Evolutionary conservation across 163 green algal genomes (phyloP), one percentile per base, ranked within the genome.

Genomic region (Scenedesmus sp.): DNA sequence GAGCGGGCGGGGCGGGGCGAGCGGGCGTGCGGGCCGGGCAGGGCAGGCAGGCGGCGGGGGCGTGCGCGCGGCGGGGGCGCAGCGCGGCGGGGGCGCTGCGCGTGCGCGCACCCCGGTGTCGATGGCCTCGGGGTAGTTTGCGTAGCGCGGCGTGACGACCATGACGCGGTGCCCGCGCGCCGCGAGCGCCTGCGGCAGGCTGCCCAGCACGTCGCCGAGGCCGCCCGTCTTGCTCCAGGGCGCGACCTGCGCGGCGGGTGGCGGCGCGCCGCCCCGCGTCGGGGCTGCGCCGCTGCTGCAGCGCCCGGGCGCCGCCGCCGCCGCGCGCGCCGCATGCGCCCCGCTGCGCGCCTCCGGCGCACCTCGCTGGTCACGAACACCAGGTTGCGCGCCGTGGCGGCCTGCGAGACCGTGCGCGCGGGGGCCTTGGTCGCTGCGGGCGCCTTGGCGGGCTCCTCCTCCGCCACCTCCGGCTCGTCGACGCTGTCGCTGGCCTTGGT

Each of bases 191-290:
- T 86, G 76, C 4, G 94, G 94, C 75, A 98, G 87, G 1, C 89
- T 91, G 60, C 92, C 95, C 22, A 90, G 73, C 54, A 98, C 94
- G 83, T 98, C 94, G 0, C 87, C 94, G 39, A 98, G 87, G n/a
- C 94, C 94, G 6, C 93, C 93, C 1, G 94, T 97, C 81, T 98
- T 98, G 74, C 81, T 92, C 86, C 90, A 82, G 11, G 83, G 83
- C 7, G 83, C 78, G 17, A 83, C 82, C 82, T 87, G 73, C 6
- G n/a, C n/a, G n/a, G n/a, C n/a, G n/a, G n/a, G n/a, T n/a, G n/a
- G n/a, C n/a, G n/a, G n/a, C n/a, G n/a, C n/a, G n/a, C n/a, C n/a
- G n/a, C n/a, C n/a, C n/a, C n/a, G n/a, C n/a, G n/a, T n/a, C n/a
- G n/a, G n/a, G n/a, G n/a, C n/a, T n/a, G n/a, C n/a, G n/a, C n/a